phyloP scores from a whole-genome alignment of 768 basidiomycete genomes.

The Pholiota conissans region DNA sequence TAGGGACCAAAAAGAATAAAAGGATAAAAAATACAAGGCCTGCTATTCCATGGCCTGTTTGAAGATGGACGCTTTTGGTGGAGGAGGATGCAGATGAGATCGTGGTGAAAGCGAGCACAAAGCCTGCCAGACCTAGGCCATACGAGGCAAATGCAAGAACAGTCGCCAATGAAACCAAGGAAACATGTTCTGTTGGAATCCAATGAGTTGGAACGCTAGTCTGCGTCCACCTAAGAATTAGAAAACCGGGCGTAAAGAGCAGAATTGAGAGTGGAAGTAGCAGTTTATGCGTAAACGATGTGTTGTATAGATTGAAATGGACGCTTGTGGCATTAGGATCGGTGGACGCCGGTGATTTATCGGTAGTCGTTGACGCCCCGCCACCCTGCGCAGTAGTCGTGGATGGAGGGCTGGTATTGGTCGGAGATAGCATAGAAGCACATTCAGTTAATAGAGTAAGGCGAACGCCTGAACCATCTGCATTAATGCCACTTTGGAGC shows the following conservation, averaged over 20 bases:
- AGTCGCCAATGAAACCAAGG: conserved; percentile 34
- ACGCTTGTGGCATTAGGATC: conserved; percentile 13
- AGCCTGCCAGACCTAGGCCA: conserved; percentile 60
- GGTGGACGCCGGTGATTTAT: conserved; percentile 23
- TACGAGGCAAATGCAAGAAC: conserved; percentile 45
- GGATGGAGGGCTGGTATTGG: neutral
- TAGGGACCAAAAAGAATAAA: conserved; percentile 55
- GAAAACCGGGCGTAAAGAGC: conserved; percentile 32
- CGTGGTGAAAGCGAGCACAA: conserved; percentile 64
- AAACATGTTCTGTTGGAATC: conserved; percentile 9
- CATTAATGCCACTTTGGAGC: conserved; percentile 61
- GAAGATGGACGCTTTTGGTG: conserved; percentile 33
- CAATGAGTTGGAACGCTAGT: conserved; percentile 2
- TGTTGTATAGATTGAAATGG: conserved; percentile 23
- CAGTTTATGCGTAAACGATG: conserved; percentile 45
- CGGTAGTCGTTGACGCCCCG: conserved; percentile 10
- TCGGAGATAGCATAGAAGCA: conserved; percentile 34
- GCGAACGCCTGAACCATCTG: conserved; percentile 67
- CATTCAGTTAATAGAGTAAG: conserved; percentile 61
- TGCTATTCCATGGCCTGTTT: conserved; percentile 63
- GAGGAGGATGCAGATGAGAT: conserved; percentile 35
- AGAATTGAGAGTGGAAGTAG: conserved; percentile 45
- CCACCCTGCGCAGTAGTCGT: neutral
- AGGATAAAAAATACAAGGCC: conserved; percentile 65
- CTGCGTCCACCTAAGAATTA: conserved; percentile 34